Base-by-base conservation (phyloP, 768 basidiomycete genomes). In the Leccinum longicurvipes region DNA sequence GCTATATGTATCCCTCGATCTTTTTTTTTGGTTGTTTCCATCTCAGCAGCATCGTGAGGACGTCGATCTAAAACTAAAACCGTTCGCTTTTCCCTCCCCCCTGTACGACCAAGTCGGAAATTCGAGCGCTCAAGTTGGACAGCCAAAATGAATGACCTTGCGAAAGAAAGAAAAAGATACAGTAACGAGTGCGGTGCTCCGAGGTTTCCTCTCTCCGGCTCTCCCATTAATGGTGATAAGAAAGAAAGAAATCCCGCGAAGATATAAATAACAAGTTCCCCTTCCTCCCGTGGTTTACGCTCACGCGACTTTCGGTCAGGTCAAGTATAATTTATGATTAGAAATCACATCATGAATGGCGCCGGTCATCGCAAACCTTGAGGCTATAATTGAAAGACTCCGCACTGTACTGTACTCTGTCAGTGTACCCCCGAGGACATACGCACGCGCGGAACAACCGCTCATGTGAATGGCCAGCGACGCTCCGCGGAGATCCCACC, bases 1-100 rank as follows among this genome's bases (percentile, higher is more conserved):
- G 23, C 31, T 71, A 69, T 71, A 71, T 67, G 60, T 71, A 71
- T 56, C 29, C 32, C 47, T 39, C 19, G 39, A 19, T n/a, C 39
- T 39, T 19, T 39, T n/a, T 19, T 10, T 19, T 17, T 47, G 52
- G 45, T 29, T 10, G 45, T 52, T 62, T 62, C 50, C 47, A 57
- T 63, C 56, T 54, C 67, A 59, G 60, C 59, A 47, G n/a, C 24
- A 59, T 50, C 55, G 55, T 44, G 62, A 56, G 51, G 45, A 29
- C 32, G 32, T 27, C 19, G 21, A 45, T 53, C 21, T 39, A 39
- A 39, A 17, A 19, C 39, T 39, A 39, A 39, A 19, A 39, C 11
- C 10, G 39, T 39, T 19, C 19, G 39, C 3, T 19, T 39, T 39
- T 39, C 39, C 39, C n/a, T 39, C 11, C 10, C 44, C 14, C 48